phyloP scores from a whole-genome alignment of 306 rosid genomes.

The Astragalus glycyphyllos region DNA sequence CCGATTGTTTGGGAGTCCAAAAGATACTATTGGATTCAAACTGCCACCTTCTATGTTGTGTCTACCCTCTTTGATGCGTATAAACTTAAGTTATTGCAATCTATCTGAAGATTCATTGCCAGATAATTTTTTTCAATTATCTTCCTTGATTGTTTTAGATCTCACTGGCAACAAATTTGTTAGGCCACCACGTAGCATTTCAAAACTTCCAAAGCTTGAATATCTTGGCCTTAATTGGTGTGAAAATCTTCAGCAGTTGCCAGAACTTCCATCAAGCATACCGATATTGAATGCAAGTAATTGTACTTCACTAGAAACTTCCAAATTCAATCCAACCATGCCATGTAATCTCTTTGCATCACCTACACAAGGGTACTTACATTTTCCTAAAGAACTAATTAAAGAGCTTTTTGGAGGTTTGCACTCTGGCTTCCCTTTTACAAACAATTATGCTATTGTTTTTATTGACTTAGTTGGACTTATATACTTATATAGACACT shows the following conservation, averaged over 20 bases:
- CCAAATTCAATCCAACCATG: slow-evolving; percentile 36
- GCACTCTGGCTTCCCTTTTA: background rate
- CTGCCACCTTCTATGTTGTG: slow-evolving; percentile 22
- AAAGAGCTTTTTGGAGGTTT: background rate
- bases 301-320: slow-evolving; percentile 38
- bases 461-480: no score
- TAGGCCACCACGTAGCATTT: slow-evolving; percentile 34
- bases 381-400: background rate
- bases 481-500: no score
- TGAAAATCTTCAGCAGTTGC: slow-evolving; percentile 37
- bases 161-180: slow-evolving; percentile 50
- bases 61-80: background rate
- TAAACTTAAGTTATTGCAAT: slow-evolving; percentile 47
- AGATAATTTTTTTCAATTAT: slow-evolving; percentile 29
- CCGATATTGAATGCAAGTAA: slow-evolving; percentile 33
- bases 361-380: background rate
- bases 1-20: background rate
- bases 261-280: slow-evolving; percentile 40
- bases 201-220: slow-evolving; percentile 38
- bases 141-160: slow-evolving; percentile 21
- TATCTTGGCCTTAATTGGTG: slow-evolving; percentile 23
- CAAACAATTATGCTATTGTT: no score
- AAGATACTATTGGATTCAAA: slow-evolving; percentile 13
- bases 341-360: slow-evolving; percentile 37
- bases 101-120: slow-evolving; percentile 44